Evolutionary conservation across 2,329 filamentous ascomycete species (phyloP).

Genomic region (Uncinocarpus reesii): DNA sequence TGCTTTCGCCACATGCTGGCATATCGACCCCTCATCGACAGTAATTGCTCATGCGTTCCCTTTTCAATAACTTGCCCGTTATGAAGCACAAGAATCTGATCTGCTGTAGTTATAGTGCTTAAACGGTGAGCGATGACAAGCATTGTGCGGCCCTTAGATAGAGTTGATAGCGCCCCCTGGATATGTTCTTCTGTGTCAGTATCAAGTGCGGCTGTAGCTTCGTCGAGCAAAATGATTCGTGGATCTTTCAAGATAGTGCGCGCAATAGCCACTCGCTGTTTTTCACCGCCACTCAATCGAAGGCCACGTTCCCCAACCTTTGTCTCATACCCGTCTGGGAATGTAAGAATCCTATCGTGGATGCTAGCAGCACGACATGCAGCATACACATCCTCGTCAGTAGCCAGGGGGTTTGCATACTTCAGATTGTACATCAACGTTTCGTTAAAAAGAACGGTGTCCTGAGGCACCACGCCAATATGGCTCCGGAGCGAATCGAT

Average conservation of each 20-base stretch:
- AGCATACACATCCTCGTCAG: constrained; percentile 68
- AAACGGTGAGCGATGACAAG: constrained; percentile 89
- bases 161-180: constrained; percentile 69
- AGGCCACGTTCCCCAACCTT: constrained; percentile 86
- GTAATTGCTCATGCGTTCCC: constrained; percentile 67
- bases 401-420: constrained; percentile 73
- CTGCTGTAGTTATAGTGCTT: constrained; percentile 74
- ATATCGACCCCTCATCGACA: constrained; percentile 62
- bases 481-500: constrained; percentile 86
- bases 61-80: constrained; percentile 66
- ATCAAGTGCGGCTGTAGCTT: constrained; percentile 79
- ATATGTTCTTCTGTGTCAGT: constrained; percentile 90
- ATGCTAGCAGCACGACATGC: constrained; percentile 83
- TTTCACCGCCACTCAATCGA: constrained; percentile 79
- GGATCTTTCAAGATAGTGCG: constrained; percentile 88
- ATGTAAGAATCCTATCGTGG: constrained; percentile 80
- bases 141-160: constrained; percentile 79
- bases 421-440: constrained; percentile 88
- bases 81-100: constrained; percentile 71
- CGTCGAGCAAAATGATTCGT: constrained; percentile 82
- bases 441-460: constrained; percentile 92
- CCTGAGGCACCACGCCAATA: constrained; percentile 94
- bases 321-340: constrained; percentile 79
- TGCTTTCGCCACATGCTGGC: constrained; percentile 84
- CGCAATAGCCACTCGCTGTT: constrained; percentile 86